phyloP scores from a whole-genome alignment of 2,329 filamentous ascomycete genomes.

The Trichoderma breve region DNA sequence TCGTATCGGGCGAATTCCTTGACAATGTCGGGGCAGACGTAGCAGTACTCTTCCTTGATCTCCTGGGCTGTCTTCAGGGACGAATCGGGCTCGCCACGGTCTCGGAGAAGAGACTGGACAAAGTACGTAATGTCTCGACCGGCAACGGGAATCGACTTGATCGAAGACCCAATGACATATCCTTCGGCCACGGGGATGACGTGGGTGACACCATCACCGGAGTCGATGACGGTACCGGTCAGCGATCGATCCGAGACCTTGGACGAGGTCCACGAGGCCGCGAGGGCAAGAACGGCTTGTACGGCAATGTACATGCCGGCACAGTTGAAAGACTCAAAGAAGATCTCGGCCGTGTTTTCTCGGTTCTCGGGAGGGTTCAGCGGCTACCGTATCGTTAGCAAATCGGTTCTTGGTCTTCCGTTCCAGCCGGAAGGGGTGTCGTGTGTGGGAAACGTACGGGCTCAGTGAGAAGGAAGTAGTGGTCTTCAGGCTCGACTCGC shows the following conservation, averaged over 20 bases:
- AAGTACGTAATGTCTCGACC: slow-evolving; percentile 99
- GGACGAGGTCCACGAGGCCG: slow-evolving; percentile 96
- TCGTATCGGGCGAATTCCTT: slow-evolving; percentile 97
- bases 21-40: slow-evolving; percentile 97
- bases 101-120: slow-evolving; percentile 91
- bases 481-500: slow-evolving; percentile 95
- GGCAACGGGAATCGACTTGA: slow-evolving; percentile 98
- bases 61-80: slow-evolving; percentile 96
- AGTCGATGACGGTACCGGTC: slow-evolving; percentile 97
- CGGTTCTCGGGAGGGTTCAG: slow-evolving; percentile 98
- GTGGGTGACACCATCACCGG: slow-evolving; percentile 97
- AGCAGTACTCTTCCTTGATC: slow-evolving; percentile 99
- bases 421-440: background rate
- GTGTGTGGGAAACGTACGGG: slow-evolving; percentile 60
- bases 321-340: slow-evolving; percentile 99
- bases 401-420: slow-evolving; percentile 12
- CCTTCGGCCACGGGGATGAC: slow-evolving; percentile 98
- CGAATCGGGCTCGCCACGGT: slow-evolving; percentile 94
- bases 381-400: slow-evolving; percentile 54
- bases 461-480: slow-evolving; percentile 97
- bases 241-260: slow-evolving; percentile 96
- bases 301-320: slow-evolving; percentile 98
- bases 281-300: slow-evolving; percentile 92
- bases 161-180: slow-evolving; percentile 97
- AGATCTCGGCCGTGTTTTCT: slow-evolving; percentile 98